A percentile compares a stretch with the other conserved stretches of the same genome.
phyloP scores from a whole-genome alignment of 2,329 filamentous ascomycete genomes.

The Mollisia scopiformis region DNA sequence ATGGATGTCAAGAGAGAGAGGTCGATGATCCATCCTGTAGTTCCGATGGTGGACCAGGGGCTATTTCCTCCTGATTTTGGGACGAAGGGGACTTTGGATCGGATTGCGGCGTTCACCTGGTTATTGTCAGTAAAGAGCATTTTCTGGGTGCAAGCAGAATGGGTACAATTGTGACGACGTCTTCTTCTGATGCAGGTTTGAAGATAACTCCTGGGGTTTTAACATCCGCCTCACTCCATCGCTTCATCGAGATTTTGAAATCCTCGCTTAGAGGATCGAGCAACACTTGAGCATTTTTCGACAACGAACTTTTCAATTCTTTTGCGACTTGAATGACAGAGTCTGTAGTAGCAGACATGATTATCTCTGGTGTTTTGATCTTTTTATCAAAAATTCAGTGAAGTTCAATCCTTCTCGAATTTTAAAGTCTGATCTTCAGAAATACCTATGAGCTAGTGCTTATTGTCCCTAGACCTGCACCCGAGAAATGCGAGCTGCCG shows the following conservation, averaged over 20 bases:
- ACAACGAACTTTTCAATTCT: background rate
- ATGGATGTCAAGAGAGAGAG: constrained; percentile 21
- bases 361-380: background rate
- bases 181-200: constrained; percentile 1
- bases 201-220: constrained; percentile 16
- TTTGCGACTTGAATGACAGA: background rate
- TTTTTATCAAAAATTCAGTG: background rate
- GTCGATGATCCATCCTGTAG: constrained; percentile 31
- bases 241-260: constrained; percentile 5
- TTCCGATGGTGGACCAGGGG: constrained; percentile 29
- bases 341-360: background rate
- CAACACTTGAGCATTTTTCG: constrained; percentile 2
- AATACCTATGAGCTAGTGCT: background rate
- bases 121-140: background rate
- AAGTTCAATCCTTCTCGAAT: no score
- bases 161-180: constrained; percentile 9
- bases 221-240: constrained; percentile 12
- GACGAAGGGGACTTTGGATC: constrained; percentile 26
- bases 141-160: background rate
- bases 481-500: background rate
- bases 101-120: constrained; percentile 5
- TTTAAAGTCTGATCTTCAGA: background rate
- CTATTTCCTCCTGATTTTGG: constrained; percentile 32
- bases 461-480: background rate
- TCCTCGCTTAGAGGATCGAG: background rate